Evolutionary conservation across 2,329 filamentous ascomycete species (phyloP), one percentile per base, ranked within the genome.

Genomic region (Claviceps capensis): DNA sequence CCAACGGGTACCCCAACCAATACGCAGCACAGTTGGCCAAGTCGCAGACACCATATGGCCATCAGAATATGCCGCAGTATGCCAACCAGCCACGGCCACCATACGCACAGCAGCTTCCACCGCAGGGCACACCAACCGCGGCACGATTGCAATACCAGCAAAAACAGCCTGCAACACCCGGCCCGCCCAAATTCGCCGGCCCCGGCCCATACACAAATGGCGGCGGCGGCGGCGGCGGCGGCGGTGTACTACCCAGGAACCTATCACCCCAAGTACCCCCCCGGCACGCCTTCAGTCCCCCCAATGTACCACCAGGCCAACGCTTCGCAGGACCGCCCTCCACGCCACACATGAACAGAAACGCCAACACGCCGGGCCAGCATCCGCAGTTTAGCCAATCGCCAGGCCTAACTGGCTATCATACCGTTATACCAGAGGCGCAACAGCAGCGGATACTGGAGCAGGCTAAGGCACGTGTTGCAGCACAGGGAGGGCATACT

Each of bases 21-120:
- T 79, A 73, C 56, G 69, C 72, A 4, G 72, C 73, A 7, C 74
- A 75, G 57, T 65, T 77, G 49, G 71, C 69, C 48, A 80, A 81
- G 60, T 67, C 72, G 11, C 73, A 76, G 53, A 71, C 72, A 7
- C 71, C 73, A 0, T 79, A 76, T 53, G 71, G 73, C 11, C 76
- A 79, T 53, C 69, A 75, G 54, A 72, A 67, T 54, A 71, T 76
- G 63, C 67, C 68, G 9, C 69, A 75, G 46, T 78, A 72, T 54
- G 68, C 69, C 36, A 69, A 65, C 43, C 76, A 74, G 55, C 70
- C 66, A 54, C 70, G 75, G 50, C 53, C 70, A 26, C 72, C 72
- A 52, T 71, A 69, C 43, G 60, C 30, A 34, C 30, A 60, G 3
- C 68, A 68, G 58, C 72, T 68, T 56, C 66, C 67, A 23, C 72